Evolutionary conservation across 306 rosid genomes (phyloP).

Genomic region (Senna siamea): DNA sequence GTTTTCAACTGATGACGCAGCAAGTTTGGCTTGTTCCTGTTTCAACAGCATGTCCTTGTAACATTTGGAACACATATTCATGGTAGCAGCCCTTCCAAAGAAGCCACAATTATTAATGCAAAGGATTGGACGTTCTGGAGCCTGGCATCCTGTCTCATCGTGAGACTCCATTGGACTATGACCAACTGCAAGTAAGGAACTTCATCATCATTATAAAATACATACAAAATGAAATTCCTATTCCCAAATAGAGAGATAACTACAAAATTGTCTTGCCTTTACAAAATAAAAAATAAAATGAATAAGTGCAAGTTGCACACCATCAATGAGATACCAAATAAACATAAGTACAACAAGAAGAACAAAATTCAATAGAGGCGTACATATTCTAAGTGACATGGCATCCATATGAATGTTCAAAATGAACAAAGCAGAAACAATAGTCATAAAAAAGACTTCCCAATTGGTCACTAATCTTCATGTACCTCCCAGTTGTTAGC

Average conservation of each 20-base stretch:
- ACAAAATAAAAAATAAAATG: neutral
- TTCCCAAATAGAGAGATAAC: neutral
- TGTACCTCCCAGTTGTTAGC: constrained; percentile 4
- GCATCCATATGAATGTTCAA: constrained; percentile 2
- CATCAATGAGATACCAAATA: constrained; percentile 5
- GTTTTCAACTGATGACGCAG: constrained; percentile 62
- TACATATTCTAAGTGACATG: neutral
- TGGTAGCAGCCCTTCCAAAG: constrained; percentile 71
- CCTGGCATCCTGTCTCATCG: constrained; percentile 68
- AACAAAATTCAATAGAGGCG: neutral
- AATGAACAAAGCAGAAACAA: neutral
- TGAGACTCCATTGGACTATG: constrained; percentile 59
- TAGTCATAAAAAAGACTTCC: neutral
- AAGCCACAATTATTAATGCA: constrained; percentile 75
- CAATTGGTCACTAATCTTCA: too few species aligned
- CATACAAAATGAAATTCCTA: neutral
- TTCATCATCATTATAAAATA: constrained; percentile 6
- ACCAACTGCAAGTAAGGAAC: constrained; percentile 44
- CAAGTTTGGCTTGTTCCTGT: constrained; percentile 67
- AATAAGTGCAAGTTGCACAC: neutral
- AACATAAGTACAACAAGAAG: constrained; percentile 23
- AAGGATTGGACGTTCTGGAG: constrained; percentile 62
- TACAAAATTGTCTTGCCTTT: neutral
- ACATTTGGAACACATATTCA: constrained; percentile 83
- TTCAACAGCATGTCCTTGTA: constrained; percentile 67